A percentile compares a stretch with the other conserved stretches of the same genome.
Conservation (phyloP, 164 flowering plant species). For the Chimonanthus praecox region DNA sequence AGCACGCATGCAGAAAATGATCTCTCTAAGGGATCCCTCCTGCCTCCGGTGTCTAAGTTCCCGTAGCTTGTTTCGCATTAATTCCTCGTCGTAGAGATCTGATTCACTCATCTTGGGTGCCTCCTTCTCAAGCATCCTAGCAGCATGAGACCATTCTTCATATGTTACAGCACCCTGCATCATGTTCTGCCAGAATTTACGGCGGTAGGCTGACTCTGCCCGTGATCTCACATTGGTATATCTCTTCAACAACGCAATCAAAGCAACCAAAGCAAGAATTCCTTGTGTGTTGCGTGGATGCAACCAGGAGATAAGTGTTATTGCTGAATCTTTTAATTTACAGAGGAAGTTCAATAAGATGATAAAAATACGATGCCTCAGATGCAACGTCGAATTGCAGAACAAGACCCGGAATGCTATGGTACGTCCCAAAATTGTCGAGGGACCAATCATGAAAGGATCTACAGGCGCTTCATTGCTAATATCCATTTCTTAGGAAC, state of each 20-base stretch:
- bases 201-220: constrained; percentile 81
- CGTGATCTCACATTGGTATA: constrained; percentile 62
- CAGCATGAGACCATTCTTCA: constrained; percentile 99
- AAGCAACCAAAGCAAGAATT: constrained; percentile 68
- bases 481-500: constrained; percentile 56
- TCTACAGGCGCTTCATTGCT: constrained; percentile 84
- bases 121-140: constrained; percentile 92
- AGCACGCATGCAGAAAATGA: constrained; percentile 91
- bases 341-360: constrained; percentile 28
- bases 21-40: constrained; percentile 81
- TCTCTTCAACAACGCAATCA: constrained; percentile 72
- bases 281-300: constrained; percentile 92
- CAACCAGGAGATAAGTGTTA: constrained; percentile 67
- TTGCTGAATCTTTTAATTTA: constrained; percentile 24
- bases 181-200: constrained; percentile 99
- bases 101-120: constrained; percentile 69
- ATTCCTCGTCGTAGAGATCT: constrained; percentile 74
- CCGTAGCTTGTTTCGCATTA: constrained; percentile 76
- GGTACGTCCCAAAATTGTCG: constrained; percentile 69
- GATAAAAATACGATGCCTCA: constrained; percentile 43
- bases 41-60: constrained; percentile 81
- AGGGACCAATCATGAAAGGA: constrained; percentile 81
- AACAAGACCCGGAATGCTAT: constrained; percentile 78
- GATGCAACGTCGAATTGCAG: constrained; percentile 66
- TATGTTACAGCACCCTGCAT: constrained; percentile 83